Base-by-base conservation (phyloP, 2,329 filamentous ascomycete species). In the Phialocephala subalpina region DNA sequence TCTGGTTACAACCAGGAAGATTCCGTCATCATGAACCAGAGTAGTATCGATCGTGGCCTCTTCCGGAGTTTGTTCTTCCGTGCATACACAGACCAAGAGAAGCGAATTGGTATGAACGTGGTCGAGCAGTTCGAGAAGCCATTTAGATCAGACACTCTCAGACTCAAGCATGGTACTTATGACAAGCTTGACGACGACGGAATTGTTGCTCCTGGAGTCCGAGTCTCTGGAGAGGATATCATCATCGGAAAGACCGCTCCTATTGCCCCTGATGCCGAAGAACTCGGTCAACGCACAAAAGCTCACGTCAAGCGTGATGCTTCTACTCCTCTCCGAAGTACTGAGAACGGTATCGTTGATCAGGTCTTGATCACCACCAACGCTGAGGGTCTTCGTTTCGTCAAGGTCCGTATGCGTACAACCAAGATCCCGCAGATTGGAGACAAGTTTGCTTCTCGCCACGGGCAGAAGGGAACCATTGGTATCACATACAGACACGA, bases 1-100 rank as follows among this genome's bases (percentile, higher is more conserved):
- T 97, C 94, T 62, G 96, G 96, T 67, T 99, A 99, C 84, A 99
- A 99, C 80, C 97, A 99, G 79, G 96, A 99, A 93, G 96, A 99
- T 89, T 99, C 96, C 72, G 95, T 99, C 72, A 97, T 99, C 75
- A 98, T 99, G 96, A 99, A 99, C 80, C 96, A 99, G 82, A 97
- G 94, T 82, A 97, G 94, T 80, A 98, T 99, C 75, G 96, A 99
- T 79, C 92, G 96, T 76, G 96, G 96, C 69, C 85, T 99, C 4
- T 99, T 99, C 90, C 89, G 97, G 76, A 97, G 94, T 86, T 82
- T 99, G 62, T 99, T 98, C 84, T 99, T 97, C 87, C 90, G 97
- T 73, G 94, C 95, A 12, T 99, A 99, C 80, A 97, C 94, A 36
- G 96, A 99, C 76, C 93, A 94, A 71, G 96, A 99, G 82, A 98